Evolutionary conservation across 441 rosid species (phyloP).

Genomic region (Lepidium campestre): DNA sequence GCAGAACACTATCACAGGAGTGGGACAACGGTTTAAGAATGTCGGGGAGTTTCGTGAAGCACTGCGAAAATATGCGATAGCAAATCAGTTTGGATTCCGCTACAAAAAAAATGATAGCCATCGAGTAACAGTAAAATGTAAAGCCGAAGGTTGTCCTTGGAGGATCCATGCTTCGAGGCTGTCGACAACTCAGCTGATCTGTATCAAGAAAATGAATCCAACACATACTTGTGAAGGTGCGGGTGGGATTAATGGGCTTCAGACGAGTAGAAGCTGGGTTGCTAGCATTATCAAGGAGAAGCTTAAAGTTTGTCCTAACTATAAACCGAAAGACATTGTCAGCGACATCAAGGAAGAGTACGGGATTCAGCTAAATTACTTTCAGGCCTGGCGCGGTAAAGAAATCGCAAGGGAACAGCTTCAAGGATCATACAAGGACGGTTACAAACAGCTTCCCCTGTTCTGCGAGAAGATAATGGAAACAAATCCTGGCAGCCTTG

Average conservation of each 20-base stretch:
- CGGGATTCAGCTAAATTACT: slow-evolving; percentile 83
- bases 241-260: slow-evolving; percentile 59
- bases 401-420: slow-evolving; percentile 93
- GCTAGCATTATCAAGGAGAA: slow-evolving; percentile 92
- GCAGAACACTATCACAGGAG: slow-evolving; percentile 86
- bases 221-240: slow-evolving; percentile 87
- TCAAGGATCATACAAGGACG: slow-evolving; percentile 85
- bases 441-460: slow-evolving; percentile 72
- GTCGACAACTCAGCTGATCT: slow-evolving; percentile 78
- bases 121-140: slow-evolving; percentile 89
- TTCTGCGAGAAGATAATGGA: slow-evolving; percentile 82
- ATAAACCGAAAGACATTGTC: slow-evolving; percentile 91
- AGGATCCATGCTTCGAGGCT: slow-evolving; percentile 89
- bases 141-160: slow-evolving; percentile 96
- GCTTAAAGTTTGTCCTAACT: slow-evolving; percentile 66
- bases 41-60: slow-evolving; percentile 83
- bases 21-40: slow-evolving; percentile 76
- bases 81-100: slow-evolving; percentile 85
- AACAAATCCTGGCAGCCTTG: slow-evolving; percentile 82
- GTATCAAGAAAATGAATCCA: slow-evolving; percentile 85
- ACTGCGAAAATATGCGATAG: slow-evolving; percentile 75
- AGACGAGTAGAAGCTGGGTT: slow-evolving; percentile 91
- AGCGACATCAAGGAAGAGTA: slow-evolving; percentile 77
- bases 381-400: slow-evolving; percentile 95
- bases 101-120: slow-evolving; percentile 92